Evolutionary conservation across 352 stramenopile species (phyloP).

Genomic region (Blastocystis sp.): DNA sequence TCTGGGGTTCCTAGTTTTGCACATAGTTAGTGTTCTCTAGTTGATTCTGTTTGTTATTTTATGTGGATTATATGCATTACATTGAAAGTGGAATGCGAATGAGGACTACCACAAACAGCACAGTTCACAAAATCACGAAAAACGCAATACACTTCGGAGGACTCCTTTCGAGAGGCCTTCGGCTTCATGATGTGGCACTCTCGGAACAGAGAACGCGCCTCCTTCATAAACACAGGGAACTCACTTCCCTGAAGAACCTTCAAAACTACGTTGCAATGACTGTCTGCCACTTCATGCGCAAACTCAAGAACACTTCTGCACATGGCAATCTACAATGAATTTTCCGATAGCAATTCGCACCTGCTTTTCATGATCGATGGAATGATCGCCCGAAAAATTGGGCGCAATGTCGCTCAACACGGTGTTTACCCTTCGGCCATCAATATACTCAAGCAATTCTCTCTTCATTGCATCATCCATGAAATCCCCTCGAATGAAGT

Average conservation of each 20-base stretch:
- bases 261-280: conserved; percentile 14
- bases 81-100: no score
- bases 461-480: not conserved
- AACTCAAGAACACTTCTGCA: conserved; percentile 36
- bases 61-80: no score
- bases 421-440: not conserved
- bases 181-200: conserved; percentile 33
- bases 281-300: not conserved
- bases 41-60: no score
- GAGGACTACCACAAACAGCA: no score
- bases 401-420: conserved; percentile 61
- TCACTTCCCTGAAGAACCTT: conserved; percentile 44
- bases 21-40: no score
- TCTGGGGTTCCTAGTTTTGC: no score
- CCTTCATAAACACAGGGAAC: conserved; percentile 12
- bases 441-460: conserved; percentile 14
- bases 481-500: conserved; percentile 47
- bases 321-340: conserved; percentile 42
- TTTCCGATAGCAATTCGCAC: no score
- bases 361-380: conserved; percentile 34
- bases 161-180: conserved; percentile 43
- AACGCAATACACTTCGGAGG: conserved; percentile 36
- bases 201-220: not conserved
- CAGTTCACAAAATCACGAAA: no score
- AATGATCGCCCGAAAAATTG: conserved; percentile 55